Base-by-base conservation (phyloP, 345 rosid species). In the Mangifera indica region DNA sequence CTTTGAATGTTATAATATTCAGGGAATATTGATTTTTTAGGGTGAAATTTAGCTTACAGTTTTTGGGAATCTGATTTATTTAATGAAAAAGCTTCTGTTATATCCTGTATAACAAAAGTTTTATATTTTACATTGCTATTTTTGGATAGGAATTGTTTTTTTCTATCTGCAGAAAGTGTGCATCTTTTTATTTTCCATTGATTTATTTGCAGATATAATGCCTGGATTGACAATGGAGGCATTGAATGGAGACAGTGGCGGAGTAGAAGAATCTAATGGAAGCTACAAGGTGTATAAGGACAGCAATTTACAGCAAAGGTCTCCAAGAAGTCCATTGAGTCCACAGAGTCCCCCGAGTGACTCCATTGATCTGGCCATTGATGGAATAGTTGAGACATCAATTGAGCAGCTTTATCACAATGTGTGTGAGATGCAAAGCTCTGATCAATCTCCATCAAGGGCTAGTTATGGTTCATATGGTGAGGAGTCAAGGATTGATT, bases 401-500 rank as follows among this genome's bases (percentile, higher is more conserved):
- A 89, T 88, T 22, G 97, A 93, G 75, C 97, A 92, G 73, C 79
- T 94, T 51, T 94, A 88, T 74, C 78, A 85, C 74, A 90, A 94
- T 72, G 96, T 92, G 32, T 90, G 87, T 73, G 97, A 90, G 81
- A 92, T 94, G 95, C 86, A 90, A 82, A 87, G 99, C 77, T 92
- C 99, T n/a, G 91, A 90, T 20, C 93, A 84, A n/a, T 92, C 99
- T 0, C 97, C 95, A 0, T 92, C 98, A 0, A 67, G 86, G 58
- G 87, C 88, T 12, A 94, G 99, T 77, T 92, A 82, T 55, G 66
- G 83, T 46, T 94, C 97, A 0, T 88, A 88, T 40, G 95, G 97
- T 1, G 98, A 88, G 64, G 99, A 94, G 76, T 94, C 99, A 0
- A 87, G 90, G 78, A 94, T 94, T 52, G 99, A 94, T 80, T 90